Percentiles rank a stretch among this genome's conserved stretches.
These are phyloP conservation scores for Effrenium voratum DNA, from an alignment of 73 alveolate genomes.

Conservation along the genomic window DNA sequence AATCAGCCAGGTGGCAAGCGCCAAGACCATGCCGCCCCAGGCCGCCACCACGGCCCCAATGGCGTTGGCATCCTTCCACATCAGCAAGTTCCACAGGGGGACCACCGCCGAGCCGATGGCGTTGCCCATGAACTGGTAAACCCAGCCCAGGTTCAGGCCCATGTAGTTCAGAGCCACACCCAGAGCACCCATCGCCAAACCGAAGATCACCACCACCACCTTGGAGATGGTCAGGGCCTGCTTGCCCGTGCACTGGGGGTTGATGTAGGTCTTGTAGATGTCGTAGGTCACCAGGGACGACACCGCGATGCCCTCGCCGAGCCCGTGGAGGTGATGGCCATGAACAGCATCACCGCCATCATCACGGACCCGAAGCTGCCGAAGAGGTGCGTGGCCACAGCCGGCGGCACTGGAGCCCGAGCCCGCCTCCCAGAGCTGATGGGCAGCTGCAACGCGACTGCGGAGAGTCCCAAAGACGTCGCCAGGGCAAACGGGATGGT, in stretches of 20 bases:
- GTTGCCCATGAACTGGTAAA: conserved; percentile 78
- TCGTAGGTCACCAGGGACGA: conserved; percentile 85
- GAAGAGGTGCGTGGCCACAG: conserved; percentile 52
- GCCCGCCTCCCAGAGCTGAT: conserved; percentile 5
- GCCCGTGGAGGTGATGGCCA: conserved; percentile 94
- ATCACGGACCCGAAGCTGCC: conserved; percentile 57
- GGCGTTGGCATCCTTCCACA: conserved; percentile 75
- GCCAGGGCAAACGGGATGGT: conserved; percentile 85
- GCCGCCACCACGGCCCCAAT: conserved; percentile 36
- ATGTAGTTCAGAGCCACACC: conserved; percentile 58
- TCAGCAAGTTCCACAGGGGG: conserved; percentile 31
- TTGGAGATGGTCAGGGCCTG: conserved; percentile 50
- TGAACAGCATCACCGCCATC: conserved; percentile 88
- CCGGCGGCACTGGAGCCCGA: conserved; percentile 72
- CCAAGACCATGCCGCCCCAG: conserved; percentile 64
- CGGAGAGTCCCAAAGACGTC: conserved; percentile 76
- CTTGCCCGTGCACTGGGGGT: conserved; percentile 67
- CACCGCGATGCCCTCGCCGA: conserved; percentile 88
- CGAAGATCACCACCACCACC: conserved; percentile 53
- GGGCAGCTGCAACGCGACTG: conserved; percentile 51
- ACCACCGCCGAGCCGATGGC: conserved; percentile 88
- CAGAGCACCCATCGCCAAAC: conserved; percentile 60
- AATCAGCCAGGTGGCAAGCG: conserved; percentile 42
- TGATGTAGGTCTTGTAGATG: conserved; percentile 64
- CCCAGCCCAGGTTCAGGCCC: conserved; percentile 88